phyloP scores from a whole-genome alignment of 75 land plant species.

The Cunninghamia lanceolata region DNA sequence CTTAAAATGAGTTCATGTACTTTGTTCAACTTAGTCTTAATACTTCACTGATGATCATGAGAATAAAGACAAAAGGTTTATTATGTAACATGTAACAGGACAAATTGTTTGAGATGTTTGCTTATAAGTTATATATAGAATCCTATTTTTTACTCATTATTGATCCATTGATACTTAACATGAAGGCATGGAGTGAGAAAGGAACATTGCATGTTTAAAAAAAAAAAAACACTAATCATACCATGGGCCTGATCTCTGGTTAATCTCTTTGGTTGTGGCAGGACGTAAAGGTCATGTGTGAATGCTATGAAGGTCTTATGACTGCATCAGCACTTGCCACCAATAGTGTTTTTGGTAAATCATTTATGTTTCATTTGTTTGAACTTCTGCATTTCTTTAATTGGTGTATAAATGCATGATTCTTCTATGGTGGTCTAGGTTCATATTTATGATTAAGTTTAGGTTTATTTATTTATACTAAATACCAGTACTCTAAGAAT shows the following conservation, averaged over 20 bases:
- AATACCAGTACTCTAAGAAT: neutral
- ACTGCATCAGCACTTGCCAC: conserved; percentile 63
- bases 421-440: neutral
- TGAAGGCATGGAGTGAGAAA: neutral
- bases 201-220: neutral
- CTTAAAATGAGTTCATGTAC: neutral
- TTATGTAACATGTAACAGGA: neutral
- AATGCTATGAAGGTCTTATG: conserved; percentile 64
- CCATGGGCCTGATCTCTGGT: neutral
- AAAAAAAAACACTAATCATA: neutral
- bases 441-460: neutral
- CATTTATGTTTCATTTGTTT: neutral
- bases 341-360: conserved; percentile 61
- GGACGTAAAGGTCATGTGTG: conserved; percentile 63
- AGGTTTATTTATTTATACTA: neutral
- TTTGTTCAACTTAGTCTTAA: neutral
- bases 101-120: neutral
- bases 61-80: neutral
- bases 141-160: neutral
- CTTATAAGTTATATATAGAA: neutral
- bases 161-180: neutral
- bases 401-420: neutral
- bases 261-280: conserved; percentile 13
- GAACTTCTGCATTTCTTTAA: neutral
- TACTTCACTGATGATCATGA: no score